These are phyloP conservation scores for Lasiosphaeria miniovina DNA, from an alignment of 495 filamentous ascomycete genomes.

Conservation along the genomic window DNA sequence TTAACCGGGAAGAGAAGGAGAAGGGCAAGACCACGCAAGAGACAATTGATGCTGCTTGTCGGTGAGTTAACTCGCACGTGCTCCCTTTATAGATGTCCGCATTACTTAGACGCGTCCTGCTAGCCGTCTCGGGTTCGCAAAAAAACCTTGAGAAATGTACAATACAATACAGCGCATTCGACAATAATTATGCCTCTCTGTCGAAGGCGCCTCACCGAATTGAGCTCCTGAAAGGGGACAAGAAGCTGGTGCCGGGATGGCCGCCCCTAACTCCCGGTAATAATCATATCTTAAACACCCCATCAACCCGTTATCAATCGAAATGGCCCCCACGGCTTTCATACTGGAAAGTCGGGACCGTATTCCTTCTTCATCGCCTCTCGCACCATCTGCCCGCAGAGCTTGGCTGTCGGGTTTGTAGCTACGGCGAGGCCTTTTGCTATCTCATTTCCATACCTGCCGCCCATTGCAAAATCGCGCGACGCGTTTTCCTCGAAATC, in stretches of 20 bases:
- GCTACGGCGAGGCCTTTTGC: constrained; percentile 72
- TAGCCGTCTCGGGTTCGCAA: no score
- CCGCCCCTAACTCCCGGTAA: no score
- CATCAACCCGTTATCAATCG: background rate
- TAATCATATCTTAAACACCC: background rate
- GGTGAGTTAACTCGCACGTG: constrained; percentile 32
- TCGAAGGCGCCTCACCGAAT: background rate
- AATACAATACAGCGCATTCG: no score
- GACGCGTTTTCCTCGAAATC: constrained; percentile 71
- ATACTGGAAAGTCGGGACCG: constrained; percentile 36
- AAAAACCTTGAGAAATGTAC: no score
- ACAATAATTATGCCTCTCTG: background rate
- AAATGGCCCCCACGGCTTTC: constrained; percentile 8
- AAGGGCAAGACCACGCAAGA: constrained; percentile 54
- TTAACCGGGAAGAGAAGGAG: constrained; percentile 82
- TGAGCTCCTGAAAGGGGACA: background rate
- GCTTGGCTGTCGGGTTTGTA: constrained; percentile 84
- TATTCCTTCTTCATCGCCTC: constrained; percentile 81
- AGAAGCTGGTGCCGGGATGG: no score
- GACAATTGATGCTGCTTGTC: constrained; percentile 46
- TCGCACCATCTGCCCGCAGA: constrained; percentile 83
- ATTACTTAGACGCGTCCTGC: no score
- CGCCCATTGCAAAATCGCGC: constrained; percentile 70
- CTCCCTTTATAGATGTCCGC: no score
- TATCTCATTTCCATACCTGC: constrained; percentile 73